Base-by-base conservation (phyloP, 2,329 filamentous ascomycete species). In the Colletotrichum sp. region DNA sequence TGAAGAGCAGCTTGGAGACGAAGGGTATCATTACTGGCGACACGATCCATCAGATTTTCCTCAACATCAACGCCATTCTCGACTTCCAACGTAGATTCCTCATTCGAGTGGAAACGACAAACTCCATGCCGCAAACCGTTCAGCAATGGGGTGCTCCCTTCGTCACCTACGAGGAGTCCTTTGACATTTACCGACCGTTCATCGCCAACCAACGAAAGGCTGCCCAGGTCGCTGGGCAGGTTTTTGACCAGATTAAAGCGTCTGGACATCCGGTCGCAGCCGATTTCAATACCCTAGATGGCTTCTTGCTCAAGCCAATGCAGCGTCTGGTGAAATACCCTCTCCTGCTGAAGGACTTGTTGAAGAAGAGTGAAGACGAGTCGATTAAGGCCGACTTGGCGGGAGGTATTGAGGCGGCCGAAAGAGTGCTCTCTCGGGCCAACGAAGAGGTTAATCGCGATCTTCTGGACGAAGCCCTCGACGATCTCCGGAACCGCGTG, bases 111-210 rank as follows among this genome's bases (percentile, higher is more conserved):
- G 97, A 99, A 86, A 98, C 98, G 32, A 98, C 96, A 49, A 98
- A 99, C 81, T 96, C 95, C 5, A 92, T 95, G 86, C 91, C 95
- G 1, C 90, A 93, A 77, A 87, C 90, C 6, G 89, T 92, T 77
- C 97, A 99, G 84, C 94, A 96, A 83, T 99, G 97, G 97, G 97
- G 97, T n/a, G 90, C 92, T n/a, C 92, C 98, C 0, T 99, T 99
- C 82, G 90, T 94, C 16, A 89, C 93, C 16, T 96, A 96, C 82
- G 95, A 97, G 83, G 95, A 97, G 75, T 92, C 93, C 0, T 98
- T 99, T 84, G 92, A 94, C 77, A 96, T 98, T 76, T 99, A 99
- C 83, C 95, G 98, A 81, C 96, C 96, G 3, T 99, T 99, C 81
- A 99, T 99, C 80, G 95, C 97, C 39, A 99, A 99, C 82, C 96